Evolutionary conservation across 2,329 filamentous ascomycete species (phyloP), one percentile per base, ranked within the genome.

Genomic region (Seiridium unicorne): DNA sequence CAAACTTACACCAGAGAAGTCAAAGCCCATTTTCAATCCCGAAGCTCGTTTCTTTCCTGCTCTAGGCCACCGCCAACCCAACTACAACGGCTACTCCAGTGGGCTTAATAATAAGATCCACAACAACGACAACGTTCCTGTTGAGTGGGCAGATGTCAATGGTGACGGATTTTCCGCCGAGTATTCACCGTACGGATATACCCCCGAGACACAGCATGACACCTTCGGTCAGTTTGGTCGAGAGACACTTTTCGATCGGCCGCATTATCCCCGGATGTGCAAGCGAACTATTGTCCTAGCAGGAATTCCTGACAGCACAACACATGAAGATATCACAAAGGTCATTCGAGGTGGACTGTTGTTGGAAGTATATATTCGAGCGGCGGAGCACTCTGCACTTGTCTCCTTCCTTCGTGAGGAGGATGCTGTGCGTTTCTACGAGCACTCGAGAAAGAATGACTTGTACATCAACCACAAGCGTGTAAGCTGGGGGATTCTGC

Each of bases 321-420:
- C 86, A 0, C 85, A 90, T 68, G 80, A 80, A 51, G 90, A 95
- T 63, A 76, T 95, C 61, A 81, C 83, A 3, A 79, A 81, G 31
- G 81, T 82, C 9, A 76, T 95, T 56, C 86, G 88, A 60, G 91
- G 92, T 32, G 92, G 91, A 1, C 79, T 84, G 63, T 67, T 96
- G 9, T 73, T 93, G 9, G 89, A 92, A 63, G 77, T 94, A 46
- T 89, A 84, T 65, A 66, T 93, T 53, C 84, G 86, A 38, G 69
- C 66, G 7, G 74, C 82, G 47, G 87, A 92, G 56, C 83, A 83
- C 38, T 78, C 77, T 49, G 89, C 86, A 3, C 83, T 81, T 47
- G 79, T 95, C 2, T 91, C 91, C 0, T 95, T 95, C 69, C 77
- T 91, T 5, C 80, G 87, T 55, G 83, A 83, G 40, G 77, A 80